phyloP scores from a whole-genome alignment of 495 filamentous ascomycete species.

The Aspergillus homomorphus region DNA sequence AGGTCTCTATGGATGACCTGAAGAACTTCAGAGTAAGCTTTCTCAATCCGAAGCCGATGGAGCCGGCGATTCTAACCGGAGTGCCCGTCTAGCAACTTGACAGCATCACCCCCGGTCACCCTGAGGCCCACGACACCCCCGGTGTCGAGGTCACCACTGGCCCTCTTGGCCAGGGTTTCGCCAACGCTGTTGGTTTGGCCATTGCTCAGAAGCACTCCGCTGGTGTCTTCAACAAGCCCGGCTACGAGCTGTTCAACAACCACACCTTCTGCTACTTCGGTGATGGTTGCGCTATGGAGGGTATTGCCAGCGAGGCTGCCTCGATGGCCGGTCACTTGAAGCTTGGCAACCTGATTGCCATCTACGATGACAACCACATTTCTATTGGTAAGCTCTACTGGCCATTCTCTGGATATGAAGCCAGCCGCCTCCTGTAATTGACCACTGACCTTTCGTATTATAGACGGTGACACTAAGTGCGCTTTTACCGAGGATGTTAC shows the following conservation, averaged over 20 bases:
- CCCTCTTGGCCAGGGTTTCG: conserved; percentile 92
- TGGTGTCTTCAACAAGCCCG: conserved; percentile 95
- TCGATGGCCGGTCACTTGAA: conserved; percentile 93
- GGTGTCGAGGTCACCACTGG: conserved; percentile 98
- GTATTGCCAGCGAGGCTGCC: conserved; percentile 89
- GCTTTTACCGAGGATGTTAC: conserved; percentile 97
- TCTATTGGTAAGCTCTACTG: conserved; percentile 62
- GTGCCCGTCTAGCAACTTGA: conserved; percentile 59
- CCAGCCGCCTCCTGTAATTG: not conserved
- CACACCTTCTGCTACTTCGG: conserved; percentile 96
- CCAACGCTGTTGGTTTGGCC: conserved; percentile 93
- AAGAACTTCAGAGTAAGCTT: conserved; percentile 88
- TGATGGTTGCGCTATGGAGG: conserved; percentile 98
- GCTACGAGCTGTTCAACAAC: conserved; percentile 88
- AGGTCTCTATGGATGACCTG: conserved; percentile 78
- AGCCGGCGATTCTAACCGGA: conserved; percentile 1
- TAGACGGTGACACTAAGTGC: conserved; percentile 89
- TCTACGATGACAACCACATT: conserved; percentile 99
- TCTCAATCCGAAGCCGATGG: not conserved
- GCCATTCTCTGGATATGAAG: not conserved
- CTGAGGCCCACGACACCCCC: conserved; percentile 92
- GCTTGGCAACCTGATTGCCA: conserved; percentile 91
- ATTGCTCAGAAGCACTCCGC: conserved; percentile 90
- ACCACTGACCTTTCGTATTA: not conserved
- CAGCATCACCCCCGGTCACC: conserved; percentile 95